phyloP scores from a whole-genome alignment of 2,329 filamentous ascomycete species.

The Lasiodiplodia theobromae region DNA sequence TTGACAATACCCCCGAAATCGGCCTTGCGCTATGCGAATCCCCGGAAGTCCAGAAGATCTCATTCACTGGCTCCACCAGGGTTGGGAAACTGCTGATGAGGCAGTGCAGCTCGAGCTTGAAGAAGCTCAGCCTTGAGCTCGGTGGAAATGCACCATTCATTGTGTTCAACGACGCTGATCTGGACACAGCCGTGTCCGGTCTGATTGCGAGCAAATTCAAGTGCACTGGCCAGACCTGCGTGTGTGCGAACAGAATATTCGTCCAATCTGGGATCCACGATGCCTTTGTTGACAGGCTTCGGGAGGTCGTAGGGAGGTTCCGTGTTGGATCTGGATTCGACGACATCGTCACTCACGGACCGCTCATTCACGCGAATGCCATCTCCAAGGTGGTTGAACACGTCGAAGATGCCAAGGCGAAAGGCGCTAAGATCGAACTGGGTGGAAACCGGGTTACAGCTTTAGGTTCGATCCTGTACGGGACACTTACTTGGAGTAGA shows the following conservation, averaged over 20 bases:
- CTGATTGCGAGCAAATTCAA: conserved; percentile 61
- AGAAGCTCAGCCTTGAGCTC: conserved; percentile 52
- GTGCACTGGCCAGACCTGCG: conserved; percentile 51
- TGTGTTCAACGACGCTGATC: conserved; percentile 53
- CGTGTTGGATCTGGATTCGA: conserved; percentile 67
- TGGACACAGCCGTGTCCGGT: conserved; percentile 48
- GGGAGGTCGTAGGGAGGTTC: conserved; percentile 62
- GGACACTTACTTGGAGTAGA: background rate
- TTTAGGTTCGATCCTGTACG: conserved; percentile 31
- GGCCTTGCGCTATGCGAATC: conserved; percentile 45
- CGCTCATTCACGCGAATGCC: conserved; percentile 63
- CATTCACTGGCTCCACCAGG: conserved; percentile 51
- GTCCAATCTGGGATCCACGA: conserved; percentile 48
- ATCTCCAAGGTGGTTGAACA: conserved; percentile 65
- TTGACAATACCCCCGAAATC: conserved; percentile 30
- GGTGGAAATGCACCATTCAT: conserved; percentile 54
- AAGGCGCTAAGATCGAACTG: conserved; percentile 67
- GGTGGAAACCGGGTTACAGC: conserved; percentile 59
- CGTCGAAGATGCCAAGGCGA: conserved; percentile 68
- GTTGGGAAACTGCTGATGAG: conserved; percentile 50
- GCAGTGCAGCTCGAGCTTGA: conserved; percentile 51
- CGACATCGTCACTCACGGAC: conserved; percentile 41
- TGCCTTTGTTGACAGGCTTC: conserved; percentile 45
- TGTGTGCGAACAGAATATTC: conserved; percentile 45
- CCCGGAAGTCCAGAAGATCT: conserved; percentile 49